Base-by-base conservation (phyloP, 495 filamentous ascomycete species). In the Amorphotheca resinae region DNA sequence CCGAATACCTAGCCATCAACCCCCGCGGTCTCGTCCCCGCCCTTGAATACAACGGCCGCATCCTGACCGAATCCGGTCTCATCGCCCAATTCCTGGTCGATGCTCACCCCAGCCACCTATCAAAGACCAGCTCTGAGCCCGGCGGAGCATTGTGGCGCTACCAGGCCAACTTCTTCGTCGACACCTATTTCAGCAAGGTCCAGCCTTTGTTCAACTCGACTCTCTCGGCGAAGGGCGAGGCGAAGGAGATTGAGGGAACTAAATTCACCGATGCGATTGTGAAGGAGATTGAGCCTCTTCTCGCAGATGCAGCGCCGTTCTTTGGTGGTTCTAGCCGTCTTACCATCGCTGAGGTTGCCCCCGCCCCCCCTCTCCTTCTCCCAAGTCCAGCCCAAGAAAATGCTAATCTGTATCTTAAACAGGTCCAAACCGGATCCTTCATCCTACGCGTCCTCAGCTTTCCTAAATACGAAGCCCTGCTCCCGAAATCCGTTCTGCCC, bases 1-100 rank as follows among this genome's bases (percentile, higher is more conserved):
- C 74, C n/a, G 87, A 84, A 71, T 93, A 93, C 59, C 73, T 93
- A 3, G 68, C 82, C 37, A 65, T 95, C 57, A 95, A 93, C 64
- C 87, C 84, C 54, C 77, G 84, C 34, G 87, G 87, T 21, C 72
- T 87, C 12, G 85, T 94, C 30, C 87, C 87, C 20, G 64, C 73
- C 0, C 53, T 93, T 17, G 73, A 72, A 23, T 82, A 84, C 63
- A 71, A 80, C 47, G 79, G 76, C 52, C 59, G 73, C 31, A 80
- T 89, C 59, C 72, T 94, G 60, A 74, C 72, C 38, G 87, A 94
- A 33, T 55, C 52, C 16, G 76, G 59, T 38, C 76, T 93, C 41
- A 73, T 93, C n/a, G 58, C 76, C 2, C 77, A 80, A 50, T 93
- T 87, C 70, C 69, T 94, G 41, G 76, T 59, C 42, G 66, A 73